Conservation (phyloP, 2,329 filamentous ascomycete species). For the Emmonsia crescens region DNA sequence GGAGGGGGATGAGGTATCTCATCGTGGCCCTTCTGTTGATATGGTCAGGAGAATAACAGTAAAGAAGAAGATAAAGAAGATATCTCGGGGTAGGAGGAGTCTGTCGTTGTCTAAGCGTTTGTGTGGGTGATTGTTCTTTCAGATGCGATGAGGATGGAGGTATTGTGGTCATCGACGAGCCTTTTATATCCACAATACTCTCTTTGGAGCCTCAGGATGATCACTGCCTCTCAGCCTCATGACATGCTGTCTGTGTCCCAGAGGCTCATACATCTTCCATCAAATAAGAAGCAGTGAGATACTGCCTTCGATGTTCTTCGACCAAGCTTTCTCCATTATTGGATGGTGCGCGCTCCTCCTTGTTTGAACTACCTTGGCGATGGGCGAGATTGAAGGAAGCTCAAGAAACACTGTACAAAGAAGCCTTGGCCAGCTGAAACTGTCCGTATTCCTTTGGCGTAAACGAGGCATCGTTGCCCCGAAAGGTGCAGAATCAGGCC, state of each 20-base stretch:
- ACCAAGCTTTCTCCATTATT: neutral
- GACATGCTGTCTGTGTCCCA: neutral
- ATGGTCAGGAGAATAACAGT: too few species aligned
- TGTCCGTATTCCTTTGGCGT: neutral
- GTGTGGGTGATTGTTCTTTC: neutral
- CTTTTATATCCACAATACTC: neutral
- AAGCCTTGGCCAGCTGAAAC: neutral
- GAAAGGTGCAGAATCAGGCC: neutral
- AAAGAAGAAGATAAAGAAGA: neutral
- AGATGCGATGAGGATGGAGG: neutral
- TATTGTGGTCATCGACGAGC: neutral
- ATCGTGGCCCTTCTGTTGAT: neutral
- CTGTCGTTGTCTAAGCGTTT: neutral
- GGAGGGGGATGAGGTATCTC: neutral
- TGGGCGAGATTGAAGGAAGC: neutral
- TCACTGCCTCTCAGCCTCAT: neutral
- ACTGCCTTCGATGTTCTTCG: neutral
- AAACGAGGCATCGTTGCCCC: neutral
- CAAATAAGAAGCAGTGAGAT: neutral
- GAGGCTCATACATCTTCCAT: neutral
- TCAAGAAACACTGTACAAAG: neutral
- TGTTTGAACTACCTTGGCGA: neutral
- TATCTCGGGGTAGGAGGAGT: neutral
- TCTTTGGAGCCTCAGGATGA: neutral
- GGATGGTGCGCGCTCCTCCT: neutral